Evolutionary conservation across 164 flowering plant genomes (phyloP).

Genomic region (Nelumbo lutea): DNA sequence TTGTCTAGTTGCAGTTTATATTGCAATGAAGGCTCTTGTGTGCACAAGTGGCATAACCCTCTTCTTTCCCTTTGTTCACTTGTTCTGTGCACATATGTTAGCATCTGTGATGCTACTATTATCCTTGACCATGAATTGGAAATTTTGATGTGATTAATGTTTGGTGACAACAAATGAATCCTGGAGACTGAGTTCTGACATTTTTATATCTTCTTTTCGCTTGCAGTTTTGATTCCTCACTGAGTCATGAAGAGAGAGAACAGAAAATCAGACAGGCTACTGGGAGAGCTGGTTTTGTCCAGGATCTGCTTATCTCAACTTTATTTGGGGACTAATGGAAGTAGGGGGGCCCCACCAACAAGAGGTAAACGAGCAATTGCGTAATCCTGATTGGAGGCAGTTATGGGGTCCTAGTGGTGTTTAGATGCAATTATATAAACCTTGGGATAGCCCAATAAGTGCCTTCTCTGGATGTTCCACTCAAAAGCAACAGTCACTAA

Average conservation of each 20-base stretch:
- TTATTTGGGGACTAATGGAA: constrained; percentile 41
- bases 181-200: background rate
- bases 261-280: constrained; percentile 59
- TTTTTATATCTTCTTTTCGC: background rate
- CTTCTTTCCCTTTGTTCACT: background rate
- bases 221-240: constrained; percentile 64
- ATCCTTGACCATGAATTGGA: too few relatives aligned
- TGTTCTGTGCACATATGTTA: background rate
- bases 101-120: too few relatives aligned
- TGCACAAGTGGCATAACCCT: too few relatives aligned
- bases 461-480: constrained; percentile 8
- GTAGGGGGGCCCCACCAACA: constrained; percentile 16
- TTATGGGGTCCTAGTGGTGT: constrained; percentile 18
- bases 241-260: constrained; percentile 73
- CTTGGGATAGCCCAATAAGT: constrained; percentile 13
- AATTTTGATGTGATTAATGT: too few relatives aligned
- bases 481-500: constrained; percentile 6
- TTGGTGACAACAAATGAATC: background rate
- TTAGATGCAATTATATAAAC: constrained; percentile 1
- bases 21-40: too few relatives aligned
- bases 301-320: constrained; percentile 63
- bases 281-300: constrained; percentile 68
- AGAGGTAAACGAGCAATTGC: constrained; percentile 10
- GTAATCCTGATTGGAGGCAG: constrained; percentile 12
- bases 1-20: too few relatives aligned